Base-by-base conservation (phyloP, 2,329 filamentous ascomycete genomes). In the Pseudocercospora musae region DNA sequence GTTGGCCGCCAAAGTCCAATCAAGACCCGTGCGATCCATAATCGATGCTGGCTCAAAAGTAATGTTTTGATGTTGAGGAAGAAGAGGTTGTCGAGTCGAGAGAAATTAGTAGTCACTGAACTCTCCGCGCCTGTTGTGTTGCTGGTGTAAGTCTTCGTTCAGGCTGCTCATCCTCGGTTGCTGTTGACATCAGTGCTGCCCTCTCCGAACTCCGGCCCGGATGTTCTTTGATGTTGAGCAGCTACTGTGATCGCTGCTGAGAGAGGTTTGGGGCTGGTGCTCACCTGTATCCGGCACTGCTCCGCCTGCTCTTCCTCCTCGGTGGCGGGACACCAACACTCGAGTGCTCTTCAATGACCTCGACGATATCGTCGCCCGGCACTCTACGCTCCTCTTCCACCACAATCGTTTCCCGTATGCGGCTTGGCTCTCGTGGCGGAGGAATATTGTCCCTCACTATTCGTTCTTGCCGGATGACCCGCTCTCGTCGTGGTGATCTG, bases 331-430 rank as follows among this genome's bases (percentile, higher is more conserved):
- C 68, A 6, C 73, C 72, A 44, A 80, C 76, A 18, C 76, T 74
- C 4, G 80, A 81, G 59, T 82, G 78, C 72, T 86, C 84, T 72
- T 87, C 84, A 62, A 84, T 80, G 8, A 86, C 84, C 72, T 86
- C 82, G 2, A 86, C 80, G n/a, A 85, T 76, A 72, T 85, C 82
- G 54, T 84, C 82, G 44, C 79, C 76, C 48, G 78, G 78, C 15
- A 82, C 80, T 62, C 77, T 74, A 62, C 73, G 69, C 67, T 74
- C 75, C 49, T 81, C 78, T 53, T 82, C 79, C 7, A 82, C 78
- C 23, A 82, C 71, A 42, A 82, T 63, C 29, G 68, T 72, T 63
- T 74, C 73, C 20, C 72, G 63, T 15, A 73, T 66, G 10, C 71
- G 68, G 61, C 71, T 74, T 29, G 66, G 59, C 18, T 70, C 69